Conservation (phyloP, 1,284 basidiomycete genomes). For the Cronartium quercuum region DNA sequence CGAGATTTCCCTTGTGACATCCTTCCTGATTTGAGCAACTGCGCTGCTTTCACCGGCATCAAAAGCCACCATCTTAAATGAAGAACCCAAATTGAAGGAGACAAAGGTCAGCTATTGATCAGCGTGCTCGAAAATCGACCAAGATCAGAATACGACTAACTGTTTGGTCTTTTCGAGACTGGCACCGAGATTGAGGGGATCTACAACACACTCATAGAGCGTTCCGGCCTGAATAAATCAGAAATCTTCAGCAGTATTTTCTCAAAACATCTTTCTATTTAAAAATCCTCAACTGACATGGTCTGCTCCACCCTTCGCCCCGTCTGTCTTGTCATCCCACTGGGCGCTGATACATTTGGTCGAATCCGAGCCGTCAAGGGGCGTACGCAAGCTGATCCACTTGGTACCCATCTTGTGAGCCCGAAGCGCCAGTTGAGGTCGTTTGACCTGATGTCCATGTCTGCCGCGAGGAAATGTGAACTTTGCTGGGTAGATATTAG, state of each 20-base stretch:
- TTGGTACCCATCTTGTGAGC: conserved; percentile 29
- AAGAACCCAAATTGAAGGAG: neutral
- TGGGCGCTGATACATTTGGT: conserved; percentile 37
- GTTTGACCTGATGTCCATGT: neutral
- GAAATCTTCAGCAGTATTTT: neutral
- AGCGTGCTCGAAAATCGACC: neutral
- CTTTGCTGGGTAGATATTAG: conserved; percentile 23
- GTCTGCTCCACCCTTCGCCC: conserved; percentile 23
- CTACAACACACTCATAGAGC: conserved; percentile 32
- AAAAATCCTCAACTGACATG: conserved; percentile 8
- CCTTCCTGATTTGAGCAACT: conserved; percentile 2
- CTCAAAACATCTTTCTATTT: neutral
- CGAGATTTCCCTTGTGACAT: neutral
- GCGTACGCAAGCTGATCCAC: conserved; percentile 35
- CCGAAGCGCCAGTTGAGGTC: neutral
- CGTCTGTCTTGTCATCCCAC: conserved; percentile 9
- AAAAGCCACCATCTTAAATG: conserved; percentile 27
- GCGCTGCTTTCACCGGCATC: conserved; percentile 19
- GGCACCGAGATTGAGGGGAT: conserved; percentile 26
- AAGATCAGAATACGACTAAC: conserved; percentile 2
- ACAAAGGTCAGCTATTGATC: neutral
- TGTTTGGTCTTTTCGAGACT: conserved; percentile 38
- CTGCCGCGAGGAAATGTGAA: neutral
- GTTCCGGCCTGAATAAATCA: conserved; percentile 24
- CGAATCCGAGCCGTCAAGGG: neutral